Percentiles rank a stretch among this genome's conserved stretches.
phyloP scores from a whole-genome alignment of 257 asterid species.

The Solanum medicagineum region DNA sequence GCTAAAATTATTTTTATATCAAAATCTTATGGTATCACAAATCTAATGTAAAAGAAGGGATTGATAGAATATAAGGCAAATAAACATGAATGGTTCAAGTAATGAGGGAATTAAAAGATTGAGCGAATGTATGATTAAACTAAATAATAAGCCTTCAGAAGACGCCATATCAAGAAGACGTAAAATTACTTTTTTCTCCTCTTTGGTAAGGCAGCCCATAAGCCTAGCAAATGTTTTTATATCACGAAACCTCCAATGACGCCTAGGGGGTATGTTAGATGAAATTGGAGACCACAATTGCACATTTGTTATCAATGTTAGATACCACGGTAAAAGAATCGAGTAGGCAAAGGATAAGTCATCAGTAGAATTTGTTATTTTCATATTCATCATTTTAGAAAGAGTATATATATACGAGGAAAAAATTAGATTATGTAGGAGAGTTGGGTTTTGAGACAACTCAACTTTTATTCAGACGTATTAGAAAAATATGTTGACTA shows the following conservation, averaged over 20 bases:
- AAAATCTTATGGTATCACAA: background rate
- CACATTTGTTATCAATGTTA: background rate
- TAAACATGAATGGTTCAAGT: background rate
- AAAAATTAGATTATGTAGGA: too few relatives aligned
- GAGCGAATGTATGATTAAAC: background rate
- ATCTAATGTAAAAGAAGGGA: background rate
- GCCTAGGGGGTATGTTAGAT: background rate
- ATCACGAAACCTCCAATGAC: background rate
- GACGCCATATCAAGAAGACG: background rate
- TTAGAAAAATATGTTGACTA: too few relatives aligned
- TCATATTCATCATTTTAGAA: too few relatives aligned
- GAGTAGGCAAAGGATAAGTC: too few relatives aligned
- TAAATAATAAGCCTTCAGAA: background rate
- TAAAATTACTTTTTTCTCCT: background rate
- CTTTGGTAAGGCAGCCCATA: background rate
- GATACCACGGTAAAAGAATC: background rate
- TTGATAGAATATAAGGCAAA: background rate
- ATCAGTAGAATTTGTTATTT: too few relatives aligned
- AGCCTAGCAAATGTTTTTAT: background rate
- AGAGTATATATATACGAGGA: too few relatives aligned
- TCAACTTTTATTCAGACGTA: too few relatives aligned
- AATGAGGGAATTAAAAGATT: background rate
- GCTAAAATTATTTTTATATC: too few relatives aligned
- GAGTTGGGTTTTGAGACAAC: too few relatives aligned
- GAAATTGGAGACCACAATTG: background rate